A percentile compares a stretch with the other conserved stretches of the same genome.
These are phyloP conservation scores for Colletotrichum spinosum DNA, from an alignment of 2,329 filamentous ascomycete genomes.

Conservation along the genomic window DNA sequence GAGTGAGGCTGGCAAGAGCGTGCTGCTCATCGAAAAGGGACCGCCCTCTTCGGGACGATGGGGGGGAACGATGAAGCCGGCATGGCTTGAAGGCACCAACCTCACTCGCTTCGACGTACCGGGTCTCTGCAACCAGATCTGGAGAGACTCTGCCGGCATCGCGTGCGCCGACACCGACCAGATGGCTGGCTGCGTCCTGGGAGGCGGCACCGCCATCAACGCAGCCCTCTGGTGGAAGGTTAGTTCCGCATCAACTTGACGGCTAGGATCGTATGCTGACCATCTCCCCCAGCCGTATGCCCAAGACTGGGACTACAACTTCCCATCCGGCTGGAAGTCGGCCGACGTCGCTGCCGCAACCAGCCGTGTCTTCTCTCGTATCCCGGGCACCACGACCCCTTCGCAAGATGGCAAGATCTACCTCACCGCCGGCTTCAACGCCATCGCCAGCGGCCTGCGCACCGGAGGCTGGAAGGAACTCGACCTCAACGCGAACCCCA, in stretches of 20 bases:
- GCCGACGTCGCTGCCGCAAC: conserved; percentile 70
- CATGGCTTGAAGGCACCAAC: conserved; percentile 71
- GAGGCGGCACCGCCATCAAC: conserved; percentile 75
- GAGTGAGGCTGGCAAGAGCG: conserved; percentile 72
- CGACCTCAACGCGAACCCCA: conserved; percentile 68
- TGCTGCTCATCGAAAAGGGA: conserved; percentile 72
- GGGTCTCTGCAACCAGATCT: conserved; percentile 78
- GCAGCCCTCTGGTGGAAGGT: conserved; percentile 76
- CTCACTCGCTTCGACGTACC: conserved; percentile 79
- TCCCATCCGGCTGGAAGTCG: conserved; percentile 78
- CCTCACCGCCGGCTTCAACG: conserved; percentile 73
- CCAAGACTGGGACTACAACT: conserved; percentile 78
- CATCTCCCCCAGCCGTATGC: conserved; percentile 60
- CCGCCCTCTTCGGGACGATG: conserved; percentile 73
- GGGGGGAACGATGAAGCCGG: conserved; percentile 69
- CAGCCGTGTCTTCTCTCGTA: conserved; percentile 73
- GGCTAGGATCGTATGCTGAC: conserved; percentile 4
- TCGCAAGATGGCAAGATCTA: conserved; percentile 76
- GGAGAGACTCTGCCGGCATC: conserved; percentile 71
- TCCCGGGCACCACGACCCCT: conserved; percentile 75
- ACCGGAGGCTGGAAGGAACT: conserved; percentile 73
- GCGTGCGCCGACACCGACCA: conserved; percentile 77
- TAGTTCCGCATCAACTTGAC: conserved; percentile 27
- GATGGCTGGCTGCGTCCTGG: conserved; percentile 79
- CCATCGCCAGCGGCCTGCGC: conserved; percentile 69